A percentile compares a stretch with the other conserved stretches of the same genome.
phyloP scores from a whole-genome alignment of 202 grass and related monocot genomes.

The Hordeum pubiflorum region DNA sequence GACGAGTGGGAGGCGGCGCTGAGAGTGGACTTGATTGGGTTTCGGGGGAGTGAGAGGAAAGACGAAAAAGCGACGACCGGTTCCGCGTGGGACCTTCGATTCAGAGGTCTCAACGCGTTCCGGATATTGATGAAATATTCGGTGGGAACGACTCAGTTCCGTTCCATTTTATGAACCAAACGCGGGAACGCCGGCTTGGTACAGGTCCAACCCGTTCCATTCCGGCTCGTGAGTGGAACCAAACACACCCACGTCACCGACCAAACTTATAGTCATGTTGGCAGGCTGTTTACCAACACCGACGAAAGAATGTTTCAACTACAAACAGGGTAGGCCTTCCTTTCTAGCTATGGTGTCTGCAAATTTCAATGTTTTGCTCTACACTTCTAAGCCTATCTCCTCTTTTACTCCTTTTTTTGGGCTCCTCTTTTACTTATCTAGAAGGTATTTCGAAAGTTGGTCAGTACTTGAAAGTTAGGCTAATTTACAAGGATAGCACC shows the following conservation, averaged over 20 bases:
- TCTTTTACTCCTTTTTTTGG: neutral
- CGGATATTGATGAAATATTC: no score
- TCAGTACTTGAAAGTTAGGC: neutral
- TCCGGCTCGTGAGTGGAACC: no score
- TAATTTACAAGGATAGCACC: neutral
- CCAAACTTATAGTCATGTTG: neutral
- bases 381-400: neutral
- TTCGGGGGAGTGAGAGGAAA: no score
- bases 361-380: slow-evolving; percentile 10
- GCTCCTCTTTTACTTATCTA: neutral
- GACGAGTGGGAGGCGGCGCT: no score
- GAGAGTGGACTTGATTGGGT: no score
- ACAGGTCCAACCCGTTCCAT: no score
- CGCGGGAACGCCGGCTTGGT: no score
- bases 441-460: neutral
- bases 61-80: no score
- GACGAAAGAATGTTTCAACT: neutral
- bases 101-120: no score
- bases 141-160: no score
- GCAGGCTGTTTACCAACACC: neutral
- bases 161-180: no score
- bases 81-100: no score
- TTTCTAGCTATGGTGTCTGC: neutral
- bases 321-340: neutral
- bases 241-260: neutral